Conservation (phyloP, 2,329 filamentous ascomycete species). For the Oidium heveae region DNA sequence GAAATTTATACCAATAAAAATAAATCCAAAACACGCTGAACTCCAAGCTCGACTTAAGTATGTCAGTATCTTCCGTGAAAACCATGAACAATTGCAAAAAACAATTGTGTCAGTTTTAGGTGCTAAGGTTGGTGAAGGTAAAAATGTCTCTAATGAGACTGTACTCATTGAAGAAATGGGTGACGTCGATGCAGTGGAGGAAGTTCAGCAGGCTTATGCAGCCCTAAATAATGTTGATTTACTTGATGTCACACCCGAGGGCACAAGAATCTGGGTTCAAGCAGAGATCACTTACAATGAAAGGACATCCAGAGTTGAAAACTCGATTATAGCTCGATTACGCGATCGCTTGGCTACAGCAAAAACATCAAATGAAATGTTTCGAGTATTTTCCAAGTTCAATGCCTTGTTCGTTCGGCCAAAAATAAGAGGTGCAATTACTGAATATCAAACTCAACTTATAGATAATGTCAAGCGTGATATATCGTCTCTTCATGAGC, state of each 20-base stretch:
- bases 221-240: constrained; percentile 87
- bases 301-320: constrained; percentile 86
- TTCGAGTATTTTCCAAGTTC: constrained; percentile 98
- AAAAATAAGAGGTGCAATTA: constrained; percentile 96
- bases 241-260: constrained; percentile 71
- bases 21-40: constrained; percentile 63
- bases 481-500: constrained; percentile 77
- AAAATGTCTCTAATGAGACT: constrained; percentile 30
- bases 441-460: constrained; percentile 91
- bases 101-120: constrained; percentile 96
- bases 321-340: constrained; percentile 88
- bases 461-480: constrained; percentile 97
- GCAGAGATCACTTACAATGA: constrained; percentile 95
- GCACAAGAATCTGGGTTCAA: constrained; percentile 75
- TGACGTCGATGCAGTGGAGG: constrained; percentile 88
- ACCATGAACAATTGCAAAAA: constrained; percentile 88
- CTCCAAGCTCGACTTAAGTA: constrained; percentile 82
- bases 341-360: constrained; percentile 83
- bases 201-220: constrained; percentile 85
- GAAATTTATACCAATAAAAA: constrained; percentile 97
- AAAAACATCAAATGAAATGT: constrained; percentile 98
- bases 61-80: constrained; percentile 80
- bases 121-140: constrained; percentile 35
- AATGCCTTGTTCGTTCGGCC: constrained; percentile 94
- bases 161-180: constrained; percentile 82